These are phyloP conservation scores for Pyrenochaeta sp. DNA, from an alignment of 2,329 filamentous ascomycete species.

Conservation along the genomic window DNA sequence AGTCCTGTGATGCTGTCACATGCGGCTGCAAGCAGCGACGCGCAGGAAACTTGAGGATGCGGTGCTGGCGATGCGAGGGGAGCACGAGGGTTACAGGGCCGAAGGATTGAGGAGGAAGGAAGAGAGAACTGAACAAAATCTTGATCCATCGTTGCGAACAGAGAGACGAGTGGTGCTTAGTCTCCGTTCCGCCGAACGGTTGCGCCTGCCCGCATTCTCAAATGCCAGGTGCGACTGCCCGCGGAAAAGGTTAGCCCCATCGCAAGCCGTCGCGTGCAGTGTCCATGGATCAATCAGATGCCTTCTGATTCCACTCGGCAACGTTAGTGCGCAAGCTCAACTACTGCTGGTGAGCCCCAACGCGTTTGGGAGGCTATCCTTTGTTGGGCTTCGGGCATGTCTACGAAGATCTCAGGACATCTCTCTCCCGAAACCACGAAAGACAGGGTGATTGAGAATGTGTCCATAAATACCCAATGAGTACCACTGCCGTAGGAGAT, in stretches of 20 bases:
- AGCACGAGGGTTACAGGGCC: neutral
- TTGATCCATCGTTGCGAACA: constrained; percentile 25
- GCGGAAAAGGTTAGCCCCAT: constrained; percentile 12
- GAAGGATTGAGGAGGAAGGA: constrained; percentile 9
- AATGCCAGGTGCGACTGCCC: constrained; percentile 8
- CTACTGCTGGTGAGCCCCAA: neutral
- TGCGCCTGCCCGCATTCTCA: constrained; percentile 16
- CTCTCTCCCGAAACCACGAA: neutral
- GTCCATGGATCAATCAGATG: constrained; percentile 8
- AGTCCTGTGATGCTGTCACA: constrained; percentile 38
- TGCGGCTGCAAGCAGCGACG: constrained; percentile 32
- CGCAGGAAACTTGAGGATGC: constrained; percentile 14
- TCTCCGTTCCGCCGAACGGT: constrained; percentile 31
- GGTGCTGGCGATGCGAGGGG: constrained; percentile 13
- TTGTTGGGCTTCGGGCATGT: neutral
- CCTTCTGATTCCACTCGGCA: constrained; percentile 2
- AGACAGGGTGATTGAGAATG: neutral
- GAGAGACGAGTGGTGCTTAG: constrained; percentile 26
- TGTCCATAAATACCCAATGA: neutral
- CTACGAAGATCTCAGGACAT: neutral
- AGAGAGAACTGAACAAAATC: constrained; percentile 9
- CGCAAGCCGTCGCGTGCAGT: neutral
- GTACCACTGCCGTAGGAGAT: neutral
- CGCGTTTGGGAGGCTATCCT: neutral
- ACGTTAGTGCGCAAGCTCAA: neutral